phyloP scores from a whole-genome alignment of 306 rosid species.

The Trifolium fragiferum region DNA sequence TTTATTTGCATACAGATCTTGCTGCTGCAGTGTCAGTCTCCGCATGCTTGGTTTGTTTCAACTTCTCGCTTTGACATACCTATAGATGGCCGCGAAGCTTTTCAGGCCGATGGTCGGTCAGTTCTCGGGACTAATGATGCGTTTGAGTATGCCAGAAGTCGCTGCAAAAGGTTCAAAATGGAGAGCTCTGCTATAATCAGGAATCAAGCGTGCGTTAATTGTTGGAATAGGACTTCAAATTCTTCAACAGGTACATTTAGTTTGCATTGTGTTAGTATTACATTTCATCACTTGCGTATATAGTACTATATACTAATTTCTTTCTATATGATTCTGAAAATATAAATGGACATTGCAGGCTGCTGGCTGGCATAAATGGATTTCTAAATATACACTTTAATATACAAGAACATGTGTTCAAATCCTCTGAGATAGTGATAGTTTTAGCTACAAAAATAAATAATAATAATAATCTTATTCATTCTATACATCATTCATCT shows the following conservation, averaged over 20 bases:
- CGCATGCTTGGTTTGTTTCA: constrained; percentile 65
- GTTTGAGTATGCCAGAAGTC: constrained; percentile 46
- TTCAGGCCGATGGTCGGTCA: constrained; percentile 78
- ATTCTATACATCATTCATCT: not conserved
- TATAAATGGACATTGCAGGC: constrained; percentile 46
- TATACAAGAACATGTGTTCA: no score
- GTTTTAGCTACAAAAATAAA: not conserved
- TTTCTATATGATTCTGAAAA: constrained; percentile 31
- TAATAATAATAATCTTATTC: not conserved
- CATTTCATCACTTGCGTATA: not conserved
- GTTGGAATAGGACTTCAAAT: constrained; percentile 91
- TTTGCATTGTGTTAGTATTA: constrained; percentile 6
- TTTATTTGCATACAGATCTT: constrained; percentile 83
- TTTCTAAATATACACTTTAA: no score
- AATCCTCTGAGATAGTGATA: no score
- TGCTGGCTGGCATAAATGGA: constrained; percentile 68
- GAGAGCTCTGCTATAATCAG: constrained; percentile 83
- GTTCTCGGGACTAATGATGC: constrained; percentile 69
- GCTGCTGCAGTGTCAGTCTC: constrained; percentile 59
- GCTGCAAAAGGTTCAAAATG: constrained; percentile 64
- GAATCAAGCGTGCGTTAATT: constrained; percentile 82
- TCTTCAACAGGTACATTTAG: constrained; percentile 84
- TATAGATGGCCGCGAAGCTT: constrained; percentile 55
- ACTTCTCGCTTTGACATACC: constrained; percentile 66
- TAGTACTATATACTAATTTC: not conserved